Evolutionary conservation across 371 early-diverging fungal genomes (phyloP).

Genomic region (Blyttiomyces sp.): DNA sequence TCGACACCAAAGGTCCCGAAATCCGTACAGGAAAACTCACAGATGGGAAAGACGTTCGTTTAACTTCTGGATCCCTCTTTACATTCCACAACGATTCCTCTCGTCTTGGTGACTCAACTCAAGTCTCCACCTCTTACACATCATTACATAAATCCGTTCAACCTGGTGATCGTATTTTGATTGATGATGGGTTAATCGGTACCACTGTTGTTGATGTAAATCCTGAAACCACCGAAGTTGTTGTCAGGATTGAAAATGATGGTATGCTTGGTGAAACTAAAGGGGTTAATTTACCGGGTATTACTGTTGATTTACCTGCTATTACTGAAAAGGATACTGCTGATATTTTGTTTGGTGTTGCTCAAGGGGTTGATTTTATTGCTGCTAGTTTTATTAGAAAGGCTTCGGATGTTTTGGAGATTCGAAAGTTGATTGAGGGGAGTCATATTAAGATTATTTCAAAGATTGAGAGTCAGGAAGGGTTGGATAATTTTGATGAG

Average conservation of each 20-base stretch:
- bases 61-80: slow-evolving; percentile 48
- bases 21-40: slow-evolving; percentile 59
- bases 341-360: slow-evolving; percentile 89
- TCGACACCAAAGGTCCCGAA: slow-evolving; percentile 82
- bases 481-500: slow-evolving; percentile 95
- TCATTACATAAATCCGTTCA: slow-evolving; percentile 78
- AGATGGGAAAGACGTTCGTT: slow-evolving; percentile 36
- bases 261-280: slow-evolving; percentile 53
- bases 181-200: slow-evolving; percentile 50
- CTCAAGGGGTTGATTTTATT: slow-evolving; percentile 91
- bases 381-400: slow-evolving; percentile 97
- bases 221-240: slow-evolving; percentile 43
- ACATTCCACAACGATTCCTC: slow-evolving; percentile 76
- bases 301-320: slow-evolving; percentile 78
- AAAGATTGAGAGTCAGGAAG: slow-evolving; percentile 96
- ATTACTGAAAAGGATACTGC: slow-evolving; percentile 91
- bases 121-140: slow-evolving; percentile 84
- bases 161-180: slow-evolving; percentile 79
- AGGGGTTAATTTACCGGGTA: slow-evolving; percentile 57
- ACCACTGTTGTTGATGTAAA: slow-evolving; percentile 59
- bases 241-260: slow-evolving; percentile 53
- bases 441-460: slow-evolving; percentile 91
- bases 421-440: slow-evolving; percentile 63
- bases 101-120: slow-evolving; percentile 60
- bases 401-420: slow-evolving; percentile 75